Evolutionary conservation across 2,329 filamentous ascomycete species (phyloP).

Genomic region (Penicillium sp.): DNA sequence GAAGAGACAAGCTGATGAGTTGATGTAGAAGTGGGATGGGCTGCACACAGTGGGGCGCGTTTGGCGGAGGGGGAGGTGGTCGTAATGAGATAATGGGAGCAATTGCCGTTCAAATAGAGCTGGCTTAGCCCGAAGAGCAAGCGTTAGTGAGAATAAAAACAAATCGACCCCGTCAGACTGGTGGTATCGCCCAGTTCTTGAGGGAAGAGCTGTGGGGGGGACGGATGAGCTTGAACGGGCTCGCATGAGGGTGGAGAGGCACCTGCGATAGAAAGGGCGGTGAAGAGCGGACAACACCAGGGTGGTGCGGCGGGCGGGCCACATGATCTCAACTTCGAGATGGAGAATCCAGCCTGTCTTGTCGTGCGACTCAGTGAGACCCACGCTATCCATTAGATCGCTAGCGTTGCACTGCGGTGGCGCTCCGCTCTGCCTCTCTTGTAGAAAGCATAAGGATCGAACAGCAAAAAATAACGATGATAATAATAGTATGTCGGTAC

Average conservation of each 20-base stretch:
- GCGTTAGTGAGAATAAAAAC: slow-evolving; percentile 6
- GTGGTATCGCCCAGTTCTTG: slow-evolving; percentile 7
- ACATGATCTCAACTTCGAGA: slow-evolving; percentile 24
- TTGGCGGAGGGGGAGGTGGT: neutral
- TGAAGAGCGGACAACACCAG: slow-evolving; percentile 14
- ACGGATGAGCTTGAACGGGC: neutral
- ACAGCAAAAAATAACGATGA: no score
- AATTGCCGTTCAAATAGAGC: slow-evolving; percentile 13
- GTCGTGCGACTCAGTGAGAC: slow-evolving; percentile 5
- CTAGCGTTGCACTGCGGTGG: neutral
- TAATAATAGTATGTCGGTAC: neutral
- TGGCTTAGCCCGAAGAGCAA: slow-evolving; percentile 1
- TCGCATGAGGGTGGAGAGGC: slow-evolving; percentile 16
- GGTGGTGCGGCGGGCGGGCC: slow-evolving; percentile 3
- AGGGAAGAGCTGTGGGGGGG: slow-evolving; percentile 12
- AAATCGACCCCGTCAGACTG: slow-evolving; percentile 1
- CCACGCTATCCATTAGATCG: neutral
- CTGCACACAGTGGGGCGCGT: slow-evolving; percentile 19
- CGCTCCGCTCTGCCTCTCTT: neutral
- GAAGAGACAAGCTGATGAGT: slow-evolving; percentile 11
- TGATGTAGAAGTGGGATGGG: slow-evolving; percentile 19
- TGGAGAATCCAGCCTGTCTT: slow-evolving; percentile 4
- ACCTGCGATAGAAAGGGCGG: slow-evolving; percentile 20
- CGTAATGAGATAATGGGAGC: slow-evolving; percentile 4
- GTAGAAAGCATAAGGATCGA: neutral